Conservation (phyloP, 495 filamentous ascomycete genomes). For the Pseudevernia furfuracea region DNA sequence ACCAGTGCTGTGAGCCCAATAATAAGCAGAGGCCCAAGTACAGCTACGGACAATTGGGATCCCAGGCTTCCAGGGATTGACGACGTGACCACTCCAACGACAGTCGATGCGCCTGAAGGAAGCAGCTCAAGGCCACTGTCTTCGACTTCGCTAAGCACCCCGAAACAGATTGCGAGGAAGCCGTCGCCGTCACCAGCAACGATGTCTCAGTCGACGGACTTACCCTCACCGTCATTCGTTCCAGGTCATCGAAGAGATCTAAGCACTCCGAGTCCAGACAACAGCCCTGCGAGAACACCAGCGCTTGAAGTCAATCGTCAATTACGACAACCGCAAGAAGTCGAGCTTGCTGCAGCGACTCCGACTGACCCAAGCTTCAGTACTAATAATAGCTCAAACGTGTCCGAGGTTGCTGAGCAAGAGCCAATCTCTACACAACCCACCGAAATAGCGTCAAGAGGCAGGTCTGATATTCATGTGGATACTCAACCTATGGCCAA, state of each 20-base stretch:
- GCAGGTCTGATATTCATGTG: neutral
- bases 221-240: slow-evolving; percentile 36
- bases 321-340: slow-evolving; percentile 36
- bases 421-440: neutral
- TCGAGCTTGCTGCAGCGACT: slow-evolving; percentile 37
- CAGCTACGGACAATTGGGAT: slow-evolving; percentile 26
- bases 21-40: slow-evolving; percentile 47
- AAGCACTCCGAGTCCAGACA: slow-evolving; percentile 52
- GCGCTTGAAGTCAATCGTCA: slow-evolving; percentile 38
- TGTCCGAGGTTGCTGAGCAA: slow-evolving; percentile 8
- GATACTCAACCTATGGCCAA: neutral
- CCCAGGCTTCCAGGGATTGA: slow-evolving; percentile 25
- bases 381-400: slow-evolving; percentile 14
- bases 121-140: slow-evolving; percentile 28
- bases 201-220: slow-evolving; percentile 17
- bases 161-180: slow-evolving; percentile 28
- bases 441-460: neutral
- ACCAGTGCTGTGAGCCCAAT: slow-evolving; percentile 64
- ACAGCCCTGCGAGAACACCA: slow-evolving; percentile 56
- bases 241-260: slow-evolving; percentile 54
- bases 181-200: slow-evolving; percentile 29
- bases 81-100: slow-evolving; percentile 48
- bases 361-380: slow-evolving; percentile 19
- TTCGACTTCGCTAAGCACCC: slow-evolving; percentile 13
- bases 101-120: slow-evolving; percentile 47